A percentile compares a stretch with the other conserved stretches of the same genome.
Conservation (phyloP, 768 basidiomycete species). For the Macrolepiota albuminosa region DNA sequence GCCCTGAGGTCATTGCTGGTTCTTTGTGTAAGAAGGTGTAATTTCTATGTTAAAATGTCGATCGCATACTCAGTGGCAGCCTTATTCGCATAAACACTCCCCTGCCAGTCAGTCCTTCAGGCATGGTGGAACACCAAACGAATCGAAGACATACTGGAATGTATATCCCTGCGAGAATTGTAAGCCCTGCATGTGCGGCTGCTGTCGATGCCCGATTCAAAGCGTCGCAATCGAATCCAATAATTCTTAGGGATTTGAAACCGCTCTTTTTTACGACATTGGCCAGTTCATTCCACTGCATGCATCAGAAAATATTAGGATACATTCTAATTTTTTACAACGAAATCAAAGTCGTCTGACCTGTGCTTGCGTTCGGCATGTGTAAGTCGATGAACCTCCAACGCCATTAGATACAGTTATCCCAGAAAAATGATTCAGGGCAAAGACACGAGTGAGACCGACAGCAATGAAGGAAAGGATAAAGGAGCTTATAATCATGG, state of each 20-base stretch:
- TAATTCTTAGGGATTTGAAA: conserved; percentile 29
- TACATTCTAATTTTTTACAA: neutral
- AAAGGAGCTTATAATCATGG: neutral
- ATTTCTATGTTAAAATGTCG: neutral
- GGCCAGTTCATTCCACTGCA: conserved; percentile 30
- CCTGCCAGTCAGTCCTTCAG: neutral
- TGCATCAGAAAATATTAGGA: neutral
- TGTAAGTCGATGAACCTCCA: conserved; percentile 20
- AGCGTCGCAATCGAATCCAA: conserved; percentile 33
- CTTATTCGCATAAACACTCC: neutral
- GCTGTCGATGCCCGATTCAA: conserved; percentile 28
- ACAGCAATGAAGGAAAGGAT: neutral
- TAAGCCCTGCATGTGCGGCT: conserved; percentile 24
- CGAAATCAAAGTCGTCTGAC: conserved; percentile 12
- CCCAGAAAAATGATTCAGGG: conserved; percentile 28
- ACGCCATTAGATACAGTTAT: conserved; percentile 27
- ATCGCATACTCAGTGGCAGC: neutral
- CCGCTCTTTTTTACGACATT: conserved; percentile 22
- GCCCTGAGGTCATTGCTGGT: conserved; percentile 27
- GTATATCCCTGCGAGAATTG: conserved; percentile 30
- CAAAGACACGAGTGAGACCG: conserved; percentile 11
- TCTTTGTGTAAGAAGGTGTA: neutral
- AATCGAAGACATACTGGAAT: conserved; percentile 19
- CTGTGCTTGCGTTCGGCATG: conserved; percentile 30
- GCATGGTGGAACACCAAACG: neutral